Conservation (phyloP, 2,329 filamentous ascomycete genomes). For the Stemphylium beticola region DNA sequence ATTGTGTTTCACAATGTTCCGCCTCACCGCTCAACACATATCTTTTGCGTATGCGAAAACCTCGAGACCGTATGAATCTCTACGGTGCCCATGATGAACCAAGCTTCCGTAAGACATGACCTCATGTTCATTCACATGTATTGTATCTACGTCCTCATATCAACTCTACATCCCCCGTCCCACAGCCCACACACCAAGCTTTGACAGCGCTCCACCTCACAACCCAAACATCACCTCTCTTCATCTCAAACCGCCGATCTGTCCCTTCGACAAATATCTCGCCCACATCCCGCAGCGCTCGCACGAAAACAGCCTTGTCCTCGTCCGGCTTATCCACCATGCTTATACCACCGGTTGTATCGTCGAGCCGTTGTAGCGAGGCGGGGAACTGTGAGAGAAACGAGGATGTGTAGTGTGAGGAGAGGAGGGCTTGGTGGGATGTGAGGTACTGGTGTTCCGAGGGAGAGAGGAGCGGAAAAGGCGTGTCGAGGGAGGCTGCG, state of each 20-base stretch:
- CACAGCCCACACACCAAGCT: constrained; percentile 63
- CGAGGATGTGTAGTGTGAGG: constrained; percentile 82
- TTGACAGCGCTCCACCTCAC: constrained; percentile 62
- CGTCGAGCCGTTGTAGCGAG: constrained; percentile 82
- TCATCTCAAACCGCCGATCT: constrained; percentile 58
- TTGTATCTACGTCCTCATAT: constrained; percentile 43
- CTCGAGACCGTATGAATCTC: too few relatives aligned
- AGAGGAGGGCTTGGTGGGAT: constrained; percentile 82
- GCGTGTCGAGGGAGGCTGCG: constrained; percentile 56
- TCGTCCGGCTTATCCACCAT: constrained; percentile 91
- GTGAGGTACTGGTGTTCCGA: constrained; percentile 83
- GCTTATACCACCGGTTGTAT: constrained; percentile 84
- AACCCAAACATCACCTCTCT: constrained; percentile 63
- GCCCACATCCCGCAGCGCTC: constrained; percentile 68
- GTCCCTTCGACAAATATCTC: constrained; percentile 65
- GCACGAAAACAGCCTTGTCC: constrained; percentile 82
- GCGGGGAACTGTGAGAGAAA: constrained; percentile 85
- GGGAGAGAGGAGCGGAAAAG: constrained; percentile 64
- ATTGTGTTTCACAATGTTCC: too few relatives aligned
- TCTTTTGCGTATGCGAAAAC: too few relatives aligned
- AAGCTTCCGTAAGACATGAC: too few relatives aligned
- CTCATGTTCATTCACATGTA: neutral
- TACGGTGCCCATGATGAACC: too few relatives aligned
- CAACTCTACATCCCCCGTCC: constrained; percentile 74
- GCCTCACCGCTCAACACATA: too few relatives aligned